Evolutionary conservation across 2,329 filamentous ascomycete genomes (phyloP).

Genomic region (Aspergillus novofumigatus): DNA sequence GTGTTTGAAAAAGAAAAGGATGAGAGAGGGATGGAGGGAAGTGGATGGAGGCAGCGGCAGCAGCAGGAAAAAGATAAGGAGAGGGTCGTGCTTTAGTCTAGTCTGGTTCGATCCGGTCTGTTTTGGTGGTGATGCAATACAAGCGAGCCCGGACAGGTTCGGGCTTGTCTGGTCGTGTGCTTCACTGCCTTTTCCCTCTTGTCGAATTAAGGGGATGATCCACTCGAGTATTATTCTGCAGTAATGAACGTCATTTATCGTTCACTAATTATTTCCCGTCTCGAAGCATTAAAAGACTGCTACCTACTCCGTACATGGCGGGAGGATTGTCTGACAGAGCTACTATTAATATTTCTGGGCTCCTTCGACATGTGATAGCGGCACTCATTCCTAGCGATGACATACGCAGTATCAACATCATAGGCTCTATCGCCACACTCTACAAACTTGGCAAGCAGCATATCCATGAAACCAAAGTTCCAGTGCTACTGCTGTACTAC

Average conservation of each 20-base stretch:
- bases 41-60: constrained; percentile 8
- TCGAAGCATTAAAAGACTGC: background rate
- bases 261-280: background rate
- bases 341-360: background rate
- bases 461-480: too few relatives aligned
- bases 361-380: constrained; percentile 10
- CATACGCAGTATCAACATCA: background rate
- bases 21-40: constrained; percentile 4
- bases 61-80: constrained; percentile 14
- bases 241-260: too few relatives aligned
- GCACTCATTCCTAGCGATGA: background rate
- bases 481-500: background rate
- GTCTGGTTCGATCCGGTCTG: background rate
- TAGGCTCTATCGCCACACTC: background rate
- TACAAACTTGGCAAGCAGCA: background rate
- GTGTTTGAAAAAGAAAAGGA: constrained; percentile 1
- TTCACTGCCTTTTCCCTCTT: constrained; percentile 3
- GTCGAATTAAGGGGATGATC: background rate
- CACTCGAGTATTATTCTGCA: background rate
- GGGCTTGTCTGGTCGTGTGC: constrained; percentile 12
- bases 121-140: constrained; percentile 12
- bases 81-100: background rate
- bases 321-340: background rate
- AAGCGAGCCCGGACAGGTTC: constrained; percentile 11
- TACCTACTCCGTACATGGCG: background rate